Base-by-base conservation (phyloP, 106 monocot genomes). In the Dendrobium huoshanense region DNA sequence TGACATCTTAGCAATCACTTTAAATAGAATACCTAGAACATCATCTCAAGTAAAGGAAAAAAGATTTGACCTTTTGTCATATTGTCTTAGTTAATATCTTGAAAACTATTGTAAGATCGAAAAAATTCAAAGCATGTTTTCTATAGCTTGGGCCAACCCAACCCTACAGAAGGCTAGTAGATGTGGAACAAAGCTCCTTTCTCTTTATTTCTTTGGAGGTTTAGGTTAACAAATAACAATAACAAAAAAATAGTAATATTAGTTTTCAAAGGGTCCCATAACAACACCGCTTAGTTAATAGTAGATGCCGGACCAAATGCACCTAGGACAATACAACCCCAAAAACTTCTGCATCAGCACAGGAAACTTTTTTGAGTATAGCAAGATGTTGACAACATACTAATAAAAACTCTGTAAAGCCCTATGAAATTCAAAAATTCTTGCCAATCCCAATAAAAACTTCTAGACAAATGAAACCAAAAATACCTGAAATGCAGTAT, bases 401-500 rank as follows among this genome's bases (percentile, higher is more conserved):
- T 65, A n/a, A 65, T 22, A 51, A 51, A 51, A 51, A 51, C 51
- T 15, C 51, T 51, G 51, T 51, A 51, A 51, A 15, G 51, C 51
- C 51, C 10, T 15, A 51, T 51, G 51, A 61, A 61, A 61, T 61
- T 61, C 2, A 61, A n/a, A 70, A 33, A 6, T 70, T 70, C 70
- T 13, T 33, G 27, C 33, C 27, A 70, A 70, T 70, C 17, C 27
- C 18, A 44, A 44, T 7, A 42, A 74, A 19, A 43, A 20, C 37
- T 72, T 72, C 8, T 42, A 77, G 48, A 49, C 27, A 77, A n/a
- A 54, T 7, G 2, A 76, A 37, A 54, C 54, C 27, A 78, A 78
- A 7, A 1, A 11, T 40, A 94, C 98, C 92, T 81, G 83, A 72
- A 85, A 54, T 75, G 98, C 92, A 79, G 98, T 91, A 73, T 84